These are phyloP conservation scores for Thielaviopsis populi DNA, from an alignment of 2,329 filamentous ascomycete species.

Conservation along the genomic window DNA sequence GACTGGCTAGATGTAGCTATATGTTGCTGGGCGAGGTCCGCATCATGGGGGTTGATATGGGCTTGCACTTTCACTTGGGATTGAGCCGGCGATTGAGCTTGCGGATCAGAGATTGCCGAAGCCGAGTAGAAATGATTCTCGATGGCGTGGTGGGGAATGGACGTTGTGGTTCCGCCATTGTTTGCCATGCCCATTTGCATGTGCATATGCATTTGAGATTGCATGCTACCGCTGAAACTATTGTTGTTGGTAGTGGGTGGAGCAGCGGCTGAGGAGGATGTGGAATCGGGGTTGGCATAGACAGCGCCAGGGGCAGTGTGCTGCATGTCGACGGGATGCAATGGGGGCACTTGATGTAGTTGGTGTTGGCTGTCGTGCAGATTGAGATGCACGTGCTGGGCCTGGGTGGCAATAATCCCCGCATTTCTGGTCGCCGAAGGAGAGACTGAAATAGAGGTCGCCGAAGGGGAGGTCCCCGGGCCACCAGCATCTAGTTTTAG, in stretches of 20 bases:
- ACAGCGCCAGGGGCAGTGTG: not conserved
- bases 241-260: not conserved
- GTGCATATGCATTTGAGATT: not conserved
- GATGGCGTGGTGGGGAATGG: not conserved
- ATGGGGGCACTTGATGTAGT: not conserved
- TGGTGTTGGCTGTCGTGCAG: not conserved
- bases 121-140: not conserved
- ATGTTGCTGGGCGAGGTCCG: not conserved
- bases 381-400: not conserved
- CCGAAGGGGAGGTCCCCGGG: not conserved
- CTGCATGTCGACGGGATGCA: not conserved
- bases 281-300: not conserved
- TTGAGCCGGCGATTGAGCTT: not conserved
- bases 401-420: not conserved
- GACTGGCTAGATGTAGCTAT: not conserved
- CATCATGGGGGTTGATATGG: not conserved
- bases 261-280: not conserved
- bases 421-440: not conserved
- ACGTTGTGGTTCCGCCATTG: not conserved
- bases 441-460: not conserved
- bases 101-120: not conserved
- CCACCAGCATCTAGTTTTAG: not conserved
- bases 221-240: not conserved
- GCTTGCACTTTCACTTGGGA: not conserved
- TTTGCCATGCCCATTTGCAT: not conserved